Base-by-base conservation (phyloP, 805 yeast genomes). In the Candida chilensis region DNA sequence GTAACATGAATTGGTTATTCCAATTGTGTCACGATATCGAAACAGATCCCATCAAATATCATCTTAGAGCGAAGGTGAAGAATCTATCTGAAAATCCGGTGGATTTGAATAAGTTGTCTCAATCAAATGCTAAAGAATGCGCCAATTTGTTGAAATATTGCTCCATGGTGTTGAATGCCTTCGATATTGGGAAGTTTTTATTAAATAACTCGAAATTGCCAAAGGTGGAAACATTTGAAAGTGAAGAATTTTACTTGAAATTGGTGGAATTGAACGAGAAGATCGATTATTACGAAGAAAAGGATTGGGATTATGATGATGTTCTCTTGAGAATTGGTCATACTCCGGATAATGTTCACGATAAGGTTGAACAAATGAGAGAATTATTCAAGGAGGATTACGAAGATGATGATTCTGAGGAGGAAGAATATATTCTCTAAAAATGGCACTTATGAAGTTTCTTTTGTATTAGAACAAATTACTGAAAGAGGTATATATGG, bases 31-130 rank as follows among this genome's bases (percentile, higher is more conserved):
- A 50, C 25, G 57, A 60, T 25, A 68, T 71, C 15, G 71, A 69
- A 35, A 35, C 34, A 3, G 57, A 70, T 35, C 78, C 78, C 2
- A 50, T 66, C 12, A 52, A 54, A 32, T 71, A 62, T 38, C 78
- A 71, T 34, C 51, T 71, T 17, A 47, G 77, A 22, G 48, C 66
- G 2, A 32, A 43, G 5, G 48, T 56, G 11, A 63, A 63, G 34
- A 40, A 40, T 8, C 41, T 63, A 16, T 48, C 55, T 12, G 42
- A 37, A 3, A 37, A 50, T 19, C 64, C 67, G 6, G 49, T 51
- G 5, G 57, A 56, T 32, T 48, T 63, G 36, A 35, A 41, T 13
- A 66, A 63, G 18, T 42, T 63, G 26, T 37, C 49, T 4, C 47
- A 37, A 25, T 32, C 30, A 16, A 39, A 52, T 35, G 33, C 38